These are phyloP conservation scores for Leccinum rimulosum DNA, from an alignment of 768 basidiomycete species.

Conservation along the genomic window DNA sequence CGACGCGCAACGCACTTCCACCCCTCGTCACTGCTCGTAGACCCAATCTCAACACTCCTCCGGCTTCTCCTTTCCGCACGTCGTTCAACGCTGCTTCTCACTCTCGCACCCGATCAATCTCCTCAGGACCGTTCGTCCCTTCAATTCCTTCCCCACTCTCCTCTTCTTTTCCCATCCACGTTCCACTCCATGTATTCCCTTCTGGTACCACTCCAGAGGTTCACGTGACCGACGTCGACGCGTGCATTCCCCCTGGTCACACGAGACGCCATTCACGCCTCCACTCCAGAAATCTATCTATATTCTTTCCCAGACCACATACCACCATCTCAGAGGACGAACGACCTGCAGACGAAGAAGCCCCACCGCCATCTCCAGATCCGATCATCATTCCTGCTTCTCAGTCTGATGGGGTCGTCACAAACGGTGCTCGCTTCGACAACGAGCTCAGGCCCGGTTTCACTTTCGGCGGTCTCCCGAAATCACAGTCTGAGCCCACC, in stretches of 20 bases:
- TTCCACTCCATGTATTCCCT: conserved; percentile 27
- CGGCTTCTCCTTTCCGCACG: conserved; percentile 32
- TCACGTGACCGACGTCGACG: conserved; percentile 14
- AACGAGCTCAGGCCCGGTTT: conserved; percentile 53
- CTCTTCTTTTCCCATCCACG: conserved; percentile 26
- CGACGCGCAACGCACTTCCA: conserved; percentile 20
- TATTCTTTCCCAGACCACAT: conserved; percentile 80
- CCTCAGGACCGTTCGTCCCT: conserved; percentile 30
- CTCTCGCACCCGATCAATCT: conserved; percentile 34
- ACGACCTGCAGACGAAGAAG: conserved; percentile 42
- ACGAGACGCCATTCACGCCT: conserved; percentile 62
- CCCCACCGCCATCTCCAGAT: conserved; percentile 46
- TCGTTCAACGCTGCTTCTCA: conserved; percentile 21
- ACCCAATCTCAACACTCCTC: conserved; percentile 24
- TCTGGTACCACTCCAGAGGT: conserved; percentile 20
- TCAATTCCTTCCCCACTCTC: conserved; percentile 28
- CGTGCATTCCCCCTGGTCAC: conserved; percentile 23
- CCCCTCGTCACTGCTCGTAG: conserved; percentile 27
- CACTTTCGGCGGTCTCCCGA: conserved; percentile 57
- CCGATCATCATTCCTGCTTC: conserved; percentile 41
- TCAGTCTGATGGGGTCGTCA: conserved; percentile 29
- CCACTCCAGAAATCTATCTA: conserved; percentile 87
- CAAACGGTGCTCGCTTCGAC: conserved; percentile 28
- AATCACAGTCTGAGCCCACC: conserved; percentile 23
- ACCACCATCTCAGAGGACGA: conserved; percentile 70